Base-by-base conservation (phyloP, 164 flowering plant species). In the Amborella trichopoda region DNA sequence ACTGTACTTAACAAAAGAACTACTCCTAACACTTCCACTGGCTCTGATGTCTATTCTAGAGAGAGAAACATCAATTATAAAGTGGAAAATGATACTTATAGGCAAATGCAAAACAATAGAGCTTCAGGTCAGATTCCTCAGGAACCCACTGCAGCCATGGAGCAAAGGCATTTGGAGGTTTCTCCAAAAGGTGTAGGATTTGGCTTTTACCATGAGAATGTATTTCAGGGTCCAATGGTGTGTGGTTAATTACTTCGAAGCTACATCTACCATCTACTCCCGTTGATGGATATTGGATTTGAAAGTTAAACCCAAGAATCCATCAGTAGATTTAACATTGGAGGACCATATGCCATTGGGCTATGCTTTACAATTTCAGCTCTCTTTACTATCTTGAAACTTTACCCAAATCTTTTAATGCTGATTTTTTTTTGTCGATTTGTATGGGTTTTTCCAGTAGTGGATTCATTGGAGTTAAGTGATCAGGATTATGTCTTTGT, bases 401-500 rank as follows among this genome's bases (percentile, higher is more conserved):
- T 14, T 8, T 30, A 30, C 14, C 14, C n/a, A 16, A n/a, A 50
- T 39, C 18, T 55, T 3, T 41, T 6, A 12, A 39, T 37, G 24
- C 44, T 13, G 24, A 40, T 25, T 28, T 49, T 3, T 50, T 28
- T 33, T 27, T 14, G 9, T 53, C 45, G 28, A 23, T 22, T 13
- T 37, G 37, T 38, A 16, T n/a, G 23, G 26, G 11, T 17, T 34
- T 59, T 18, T 39, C 27, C 80, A 88, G 95, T 68, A 53, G 60
- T 44, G 53, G 95, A 84, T 61, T 74, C 87, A 17, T 37, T 72
- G 63, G 96, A 84, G 64, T 68, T 66, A 48, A 73, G 71, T 66
- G 95, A 77, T 61, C 86, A 75, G 64, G 99, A 93, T 61, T 93
- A 88, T 74, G 99, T 93, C 45, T 52, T 93, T 48, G 99, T 93